A percentile compares a stretch with the other conserved stretches of the same genome.
phyloP scores from a whole-genome alignment of 441 rosid species.

The Jatropha multifida region DNA sequence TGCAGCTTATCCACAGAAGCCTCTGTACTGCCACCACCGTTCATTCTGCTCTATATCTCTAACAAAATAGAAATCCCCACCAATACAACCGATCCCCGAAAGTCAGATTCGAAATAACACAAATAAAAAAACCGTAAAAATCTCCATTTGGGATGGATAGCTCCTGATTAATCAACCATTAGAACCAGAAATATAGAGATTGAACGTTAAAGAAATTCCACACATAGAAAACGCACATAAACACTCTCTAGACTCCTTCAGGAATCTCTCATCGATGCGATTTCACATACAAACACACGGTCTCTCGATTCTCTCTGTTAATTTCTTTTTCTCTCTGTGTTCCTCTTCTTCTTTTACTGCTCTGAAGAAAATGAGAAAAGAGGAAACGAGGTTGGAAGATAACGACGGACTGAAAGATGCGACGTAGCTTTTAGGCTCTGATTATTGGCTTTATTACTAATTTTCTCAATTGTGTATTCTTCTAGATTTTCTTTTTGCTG shows the following conservation, averaged over 20 bases:
- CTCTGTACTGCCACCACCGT: slow-evolving; percentile 54
- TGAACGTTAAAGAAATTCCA: slow-evolving; percentile 4
- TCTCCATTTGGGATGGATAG: slow-evolving; percentile 19
- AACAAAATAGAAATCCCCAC: background rate
- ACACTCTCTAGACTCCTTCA: background rate
- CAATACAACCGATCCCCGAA: slow-evolving; percentile 25
- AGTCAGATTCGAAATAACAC: slow-evolving; percentile 19
- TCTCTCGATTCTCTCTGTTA: background rate
- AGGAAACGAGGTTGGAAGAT: slow-evolving; percentile 17
- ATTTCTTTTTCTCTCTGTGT: background rate
- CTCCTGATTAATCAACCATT: slow-evolving; percentile 22
- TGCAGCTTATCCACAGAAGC: slow-evolving; percentile 46
- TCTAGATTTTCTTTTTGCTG: background rate
- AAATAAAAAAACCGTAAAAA: slow-evolving; percentile 16
- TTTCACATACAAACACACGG: slow-evolving; percentile 5
- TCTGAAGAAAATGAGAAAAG: background rate
- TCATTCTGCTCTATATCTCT: slow-evolving; percentile 37
- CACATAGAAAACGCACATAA: background rate
- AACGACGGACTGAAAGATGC: slow-evolving; percentile 35
- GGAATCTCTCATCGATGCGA: slow-evolving; percentile 6
- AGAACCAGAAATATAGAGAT: slow-evolving; percentile 18
- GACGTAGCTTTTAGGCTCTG: slow-evolving; percentile 29
- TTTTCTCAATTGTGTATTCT: background rate
- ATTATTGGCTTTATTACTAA: slow-evolving; percentile 7
- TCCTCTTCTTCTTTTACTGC: background rate